These are phyloP conservation scores for Metschnikowia peoriensis DNA, from an alignment of 805 yeast species.

Conservation along the genomic window DNA sequence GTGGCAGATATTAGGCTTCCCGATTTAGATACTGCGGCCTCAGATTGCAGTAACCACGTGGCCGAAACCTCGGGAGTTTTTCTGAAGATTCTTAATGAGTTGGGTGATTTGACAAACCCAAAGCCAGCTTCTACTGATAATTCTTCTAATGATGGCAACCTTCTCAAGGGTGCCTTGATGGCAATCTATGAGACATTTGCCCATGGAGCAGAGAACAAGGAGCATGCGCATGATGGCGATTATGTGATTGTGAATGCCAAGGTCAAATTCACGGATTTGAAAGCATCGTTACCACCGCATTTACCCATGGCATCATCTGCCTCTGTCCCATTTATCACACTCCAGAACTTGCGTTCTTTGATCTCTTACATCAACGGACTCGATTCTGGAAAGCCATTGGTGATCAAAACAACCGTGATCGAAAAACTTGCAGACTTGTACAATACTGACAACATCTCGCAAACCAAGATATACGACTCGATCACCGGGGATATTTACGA, in stretches of 20 bases:
- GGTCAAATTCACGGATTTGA: slow-evolving; percentile 60
- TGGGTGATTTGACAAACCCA: slow-evolving; percentile 14
- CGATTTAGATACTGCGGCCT: slow-evolving; percentile 26
- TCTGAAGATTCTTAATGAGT: slow-evolving; percentile 27
- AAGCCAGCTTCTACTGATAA: not conserved
- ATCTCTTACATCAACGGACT: slow-evolving; percentile 55
- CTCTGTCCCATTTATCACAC: slow-evolving; percentile 53
- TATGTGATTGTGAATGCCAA: slow-evolving; percentile 70
- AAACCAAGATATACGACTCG: slow-evolving; percentile 49
- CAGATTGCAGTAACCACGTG: slow-evolving; percentile 18
- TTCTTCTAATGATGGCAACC: slow-evolving; percentile 18
- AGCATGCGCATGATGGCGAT: slow-evolving; percentile 21
- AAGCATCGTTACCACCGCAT: slow-evolving; percentile 50
- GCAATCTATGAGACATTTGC: slow-evolving; percentile 42
- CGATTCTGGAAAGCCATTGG: slow-evolving; percentile 27
- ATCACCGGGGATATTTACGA: slow-evolving; percentile 57
- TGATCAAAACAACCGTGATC: slow-evolving; percentile 39
- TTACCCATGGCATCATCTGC: slow-evolving; percentile 51
- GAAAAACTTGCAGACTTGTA: slow-evolving; percentile 41
- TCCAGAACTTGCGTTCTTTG: slow-evolving; percentile 59
- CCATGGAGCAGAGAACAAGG: slow-evolving; percentile 3
- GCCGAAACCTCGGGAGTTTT: slow-evolving; percentile 23
- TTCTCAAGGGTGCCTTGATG: slow-evolving; percentile 39
- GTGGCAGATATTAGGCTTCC: slow-evolving; percentile 75
- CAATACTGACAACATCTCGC: slow-evolving; percentile 33